Evolutionary conservation across 257 asterid species (phyloP).

Genomic region (Misopates orontium): DNA sequence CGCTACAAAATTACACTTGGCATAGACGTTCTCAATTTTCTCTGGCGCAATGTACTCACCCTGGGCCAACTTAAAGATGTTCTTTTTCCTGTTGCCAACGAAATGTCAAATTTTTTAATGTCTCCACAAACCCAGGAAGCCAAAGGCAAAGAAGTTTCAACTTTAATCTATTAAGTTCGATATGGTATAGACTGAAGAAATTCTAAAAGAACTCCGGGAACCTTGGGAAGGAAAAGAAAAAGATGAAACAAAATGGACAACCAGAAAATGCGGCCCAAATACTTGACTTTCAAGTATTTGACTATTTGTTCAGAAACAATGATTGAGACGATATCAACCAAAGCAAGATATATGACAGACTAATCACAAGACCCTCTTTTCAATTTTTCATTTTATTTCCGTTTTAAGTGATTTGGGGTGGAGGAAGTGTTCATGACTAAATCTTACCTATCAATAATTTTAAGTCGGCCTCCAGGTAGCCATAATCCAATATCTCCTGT

Average conservation of each 20-base stretch:
- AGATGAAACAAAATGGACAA: not conserved
- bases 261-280: not conserved
- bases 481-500: conserved; percentile 86
- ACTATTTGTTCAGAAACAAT: not conserved
- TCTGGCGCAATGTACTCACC: conserved; percentile 98
- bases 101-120: not conserved
- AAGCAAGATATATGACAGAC: not conserved
- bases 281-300: not conserved
- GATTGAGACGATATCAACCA: not conserved
- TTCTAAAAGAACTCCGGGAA: not conserved
- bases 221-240: not conserved
- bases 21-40: conserved; percentile 83
- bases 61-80: conserved; percentile 87
- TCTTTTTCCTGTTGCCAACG: conserved; percentile 68
- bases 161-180: not conserved
- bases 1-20: conserved; percentile 74
- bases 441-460: conserved; percentile 72
- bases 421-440: not conserved
- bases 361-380: not conserved
- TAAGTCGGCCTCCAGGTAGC: conserved; percentile 78
- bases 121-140: not conserved
- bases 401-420: not conserved
- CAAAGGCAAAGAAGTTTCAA: not conserved
- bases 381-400: not conserved
- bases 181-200: not conserved